Conservation (phyloP, 257 asterid genomes). For the Solanum chiquidenum region DNA sequence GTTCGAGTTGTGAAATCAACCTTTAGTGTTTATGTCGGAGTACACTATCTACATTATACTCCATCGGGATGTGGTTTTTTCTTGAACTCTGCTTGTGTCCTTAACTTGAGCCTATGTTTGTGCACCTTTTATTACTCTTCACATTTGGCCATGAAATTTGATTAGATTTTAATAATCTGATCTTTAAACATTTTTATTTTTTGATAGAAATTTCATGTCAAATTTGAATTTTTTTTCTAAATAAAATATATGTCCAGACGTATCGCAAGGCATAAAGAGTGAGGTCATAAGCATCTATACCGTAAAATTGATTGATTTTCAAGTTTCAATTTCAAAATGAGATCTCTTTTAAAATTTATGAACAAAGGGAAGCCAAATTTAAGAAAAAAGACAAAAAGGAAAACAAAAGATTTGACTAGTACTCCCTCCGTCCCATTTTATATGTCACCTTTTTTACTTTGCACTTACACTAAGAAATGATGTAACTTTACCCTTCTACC, state of each 20-base stretch:
- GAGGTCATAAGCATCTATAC: not conserved
- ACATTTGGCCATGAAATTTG: not conserved
- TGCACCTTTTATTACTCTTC: not conserved
- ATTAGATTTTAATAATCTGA: not conserved
- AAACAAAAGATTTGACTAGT: not conserved
- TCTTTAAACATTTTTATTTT: not conserved
- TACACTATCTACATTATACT: not conserved
- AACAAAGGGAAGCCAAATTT: accelerated
- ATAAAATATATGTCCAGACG: too few species aligned
- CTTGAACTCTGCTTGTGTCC: not conserved
- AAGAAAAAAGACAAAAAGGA: not conserved
- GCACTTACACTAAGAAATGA: too few species aligned
- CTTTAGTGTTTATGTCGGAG: not conserved
- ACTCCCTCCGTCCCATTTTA: too few species aligned
- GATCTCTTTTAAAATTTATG: too few species aligned
- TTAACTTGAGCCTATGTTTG: not conserved
- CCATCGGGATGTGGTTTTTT: not conserved
- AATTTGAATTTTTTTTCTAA: too few species aligned
- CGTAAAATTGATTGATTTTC: too few species aligned
- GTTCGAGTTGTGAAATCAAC: not conserved
- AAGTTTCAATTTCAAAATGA: too few species aligned
- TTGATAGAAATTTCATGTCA: not conserved
- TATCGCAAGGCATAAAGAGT: not conserved
- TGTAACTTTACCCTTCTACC: too few species aligned
- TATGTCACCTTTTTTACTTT: too few species aligned